phyloP scores from a whole-genome alignment of 768 basidiomycete genomes.

The Serendipita indica region DNA sequence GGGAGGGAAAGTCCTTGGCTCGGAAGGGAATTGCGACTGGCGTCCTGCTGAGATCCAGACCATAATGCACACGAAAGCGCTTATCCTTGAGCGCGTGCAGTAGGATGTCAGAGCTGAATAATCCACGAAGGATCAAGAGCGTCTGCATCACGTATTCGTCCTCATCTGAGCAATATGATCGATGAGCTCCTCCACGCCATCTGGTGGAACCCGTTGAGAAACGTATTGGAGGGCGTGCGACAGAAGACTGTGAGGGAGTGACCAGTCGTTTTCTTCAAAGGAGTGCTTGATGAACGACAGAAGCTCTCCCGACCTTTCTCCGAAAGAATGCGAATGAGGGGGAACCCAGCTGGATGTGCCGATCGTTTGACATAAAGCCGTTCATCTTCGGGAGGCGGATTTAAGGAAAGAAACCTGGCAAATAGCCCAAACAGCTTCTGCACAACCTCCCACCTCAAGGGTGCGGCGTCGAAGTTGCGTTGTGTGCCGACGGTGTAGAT shows the following conservation, averaged over 20 bases:
- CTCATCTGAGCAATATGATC: constrained; percentile 11
- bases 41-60: constrained; percentile 29
- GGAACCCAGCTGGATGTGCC: neutral
- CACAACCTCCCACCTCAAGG: constrained; percentile 30
- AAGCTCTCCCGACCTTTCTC: constrained; percentile 10
- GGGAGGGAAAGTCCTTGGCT: constrained; percentile 35
- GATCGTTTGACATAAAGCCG: neutral
- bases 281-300: constrained; percentile 16
- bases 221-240: constrained; percentile 19
- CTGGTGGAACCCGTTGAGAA: constrained; percentile 12
- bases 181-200: constrained; percentile 13
- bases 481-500: constrained; percentile 33
- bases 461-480: constrained; percentile 26
- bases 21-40: constrained; percentile 37
- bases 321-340: constrained; percentile 4
- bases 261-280: constrained; percentile 15
- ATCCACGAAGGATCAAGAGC: constrained; percentile 32
- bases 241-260: constrained; percentile 15
- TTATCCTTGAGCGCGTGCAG: constrained; percentile 25
- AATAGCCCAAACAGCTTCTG: constrained; percentile 28
- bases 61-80: constrained; percentile 40
- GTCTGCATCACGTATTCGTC: neutral
- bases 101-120: constrained; percentile 31
- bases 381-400: neutral
- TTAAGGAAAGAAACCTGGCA: constrained; percentile 1